Evolutionary conservation across 805 yeast species (phyloP), one percentile per base, ranked within the genome.

Genomic region (Zygosaccharomyces bailii): DNA sequence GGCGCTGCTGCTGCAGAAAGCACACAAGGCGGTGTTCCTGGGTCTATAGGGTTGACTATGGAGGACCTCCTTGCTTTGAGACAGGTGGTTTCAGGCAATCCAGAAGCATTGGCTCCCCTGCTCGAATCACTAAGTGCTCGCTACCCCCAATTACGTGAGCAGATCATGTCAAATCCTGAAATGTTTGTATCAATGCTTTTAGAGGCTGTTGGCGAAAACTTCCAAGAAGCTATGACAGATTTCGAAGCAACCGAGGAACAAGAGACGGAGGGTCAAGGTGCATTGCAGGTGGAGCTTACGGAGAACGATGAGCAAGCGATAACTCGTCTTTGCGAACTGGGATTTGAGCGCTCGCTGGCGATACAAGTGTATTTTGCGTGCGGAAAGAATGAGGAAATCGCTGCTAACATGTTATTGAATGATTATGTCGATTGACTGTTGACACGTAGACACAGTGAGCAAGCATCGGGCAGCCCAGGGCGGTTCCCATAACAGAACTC

Each of bases 351-450:
- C 54, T 76, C 82, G 54, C 71, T 84, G 45, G 99, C 86, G 35
- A 79, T 89, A 49, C 96, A 90, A 71, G 96, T 95, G 23, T 93
- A 87, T 70, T 82, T 93, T 75, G 98, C 98, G 33, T 93, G 99
- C 68, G 99, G 93, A 60, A 91, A 89, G 70, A 88, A 93, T 68
- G 99, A 93, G 71, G 96, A 91, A 71, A 78, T 87, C 58, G 89
- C 99, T 34, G 99, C 98, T 17, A 93, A 93, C 70, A 79, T 88
- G 60, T 73, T 93, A 56, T 86, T 93, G 60, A 76, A 75, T 59
- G 83, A 77, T 49, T 78, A 76, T 42, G 69, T 70, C 39, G 70
- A 68, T 42, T 56, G 48, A 45, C 16, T 27, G 10, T 10, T 24
- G 27, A n/a, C 27, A 24, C n/a, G 27, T 7, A n/a, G 3, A n/a